A percentile compares a stretch with the other conserved stretches of the same genome.
Conservation (phyloP, 2,329 filamentous ascomycete species). For the Neonectria punicea region DNA sequence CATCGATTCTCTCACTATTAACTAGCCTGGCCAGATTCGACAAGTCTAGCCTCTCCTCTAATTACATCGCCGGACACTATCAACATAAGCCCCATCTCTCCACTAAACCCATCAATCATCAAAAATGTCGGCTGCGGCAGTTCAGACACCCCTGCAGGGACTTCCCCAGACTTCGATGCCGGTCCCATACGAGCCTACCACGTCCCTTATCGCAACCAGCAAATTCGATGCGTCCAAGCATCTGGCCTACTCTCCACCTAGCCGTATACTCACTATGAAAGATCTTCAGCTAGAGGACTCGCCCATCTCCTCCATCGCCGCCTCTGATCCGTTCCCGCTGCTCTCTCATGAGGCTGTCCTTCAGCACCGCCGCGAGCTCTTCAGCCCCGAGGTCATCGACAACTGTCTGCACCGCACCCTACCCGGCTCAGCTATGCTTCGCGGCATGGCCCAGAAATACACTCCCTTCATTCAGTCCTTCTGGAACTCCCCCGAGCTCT, state of each 20-base stretch:
- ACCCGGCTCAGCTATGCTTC: slow-evolving; percentile 65
- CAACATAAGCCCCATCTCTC: background rate
- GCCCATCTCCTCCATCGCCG: slow-evolving; percentile 71
- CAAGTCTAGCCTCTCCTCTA: too few relatives aligned
- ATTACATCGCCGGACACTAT: background rate
- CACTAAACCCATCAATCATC: background rate
- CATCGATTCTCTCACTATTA: background rate
- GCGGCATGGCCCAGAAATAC: slow-evolving; percentile 50
- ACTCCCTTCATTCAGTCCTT: slow-evolving; percentile 47
- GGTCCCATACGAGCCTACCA: background rate
- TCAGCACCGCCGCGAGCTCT: slow-evolving; percentile 70
- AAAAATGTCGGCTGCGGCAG: slow-evolving; percentile 1
- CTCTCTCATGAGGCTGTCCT: slow-evolving; percentile 71
- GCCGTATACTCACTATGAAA: slow-evolving; percentile 67
- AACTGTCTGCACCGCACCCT: slow-evolving; percentile 63
- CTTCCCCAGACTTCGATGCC: background rate
- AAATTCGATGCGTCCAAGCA: slow-evolving; percentile 53
- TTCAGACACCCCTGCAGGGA: background rate
- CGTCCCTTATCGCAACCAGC: background rate
- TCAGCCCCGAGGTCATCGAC: slow-evolving; percentile 64
- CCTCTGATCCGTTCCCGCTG: slow-evolving; percentile 72
- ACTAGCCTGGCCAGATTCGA: background rate
- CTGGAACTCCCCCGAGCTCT: slow-evolving; percentile 66
- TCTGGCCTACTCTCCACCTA: slow-evolving; percentile 61
- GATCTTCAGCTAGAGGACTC: slow-evolving; percentile 67